Base-by-base conservation (phyloP, 257 asterid genomes). In the Forsythia viridissima region DNA sequence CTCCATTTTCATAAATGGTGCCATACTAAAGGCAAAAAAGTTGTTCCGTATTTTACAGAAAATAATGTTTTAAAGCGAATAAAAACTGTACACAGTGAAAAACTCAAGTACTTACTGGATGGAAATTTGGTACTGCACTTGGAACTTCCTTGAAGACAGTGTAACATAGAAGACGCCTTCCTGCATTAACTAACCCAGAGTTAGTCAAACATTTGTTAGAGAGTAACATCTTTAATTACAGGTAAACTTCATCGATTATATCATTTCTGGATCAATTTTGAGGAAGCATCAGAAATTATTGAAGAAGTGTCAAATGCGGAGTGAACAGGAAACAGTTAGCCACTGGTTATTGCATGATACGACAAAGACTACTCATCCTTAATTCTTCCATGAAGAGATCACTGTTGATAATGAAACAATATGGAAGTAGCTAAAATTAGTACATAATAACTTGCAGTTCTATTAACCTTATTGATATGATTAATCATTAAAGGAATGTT, bases 121-220 rank as follows among this genome's bases (percentile, higher is more conserved):
- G 86, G 82, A 71, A 51, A 79, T 73, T 80, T 82, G 63, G 51
- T 74, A 24, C 80, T 78, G 87, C 93, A 90, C 40, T 73, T 72
- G n/a, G 73, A 75, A 71, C 70, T 86, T 41, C 79, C 85, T 77
- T 78, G 75, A 51, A 90, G 84, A 82, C 93, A 88, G n/a, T 76
- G 83, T 84, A 90, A 70, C 84, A 71, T 71, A 61, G 78, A 55
- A 30, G 89, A 80, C 18, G 82, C 83, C 55, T 85, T 86, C 79
- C 93, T 88, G 87, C 85, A 84, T 5, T 41, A 77, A 59, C 66
- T 20, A 73, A 46, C 20, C 61, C 71, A 79, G 8, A n/a, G 16
- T 6, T 37, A 3, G 42, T 61, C 21, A 6, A 57, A 57, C 9
- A 57, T 4, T n/a, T 7, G 30, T 57, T 57, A 18, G 63, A 52